Percentiles rank a stretch among this genome's conserved stretches.
phyloP scores from a whole-genome alignment of 2,329 filamentous ascomycete species.

The Sporothrix pseudoabietina region DNA sequence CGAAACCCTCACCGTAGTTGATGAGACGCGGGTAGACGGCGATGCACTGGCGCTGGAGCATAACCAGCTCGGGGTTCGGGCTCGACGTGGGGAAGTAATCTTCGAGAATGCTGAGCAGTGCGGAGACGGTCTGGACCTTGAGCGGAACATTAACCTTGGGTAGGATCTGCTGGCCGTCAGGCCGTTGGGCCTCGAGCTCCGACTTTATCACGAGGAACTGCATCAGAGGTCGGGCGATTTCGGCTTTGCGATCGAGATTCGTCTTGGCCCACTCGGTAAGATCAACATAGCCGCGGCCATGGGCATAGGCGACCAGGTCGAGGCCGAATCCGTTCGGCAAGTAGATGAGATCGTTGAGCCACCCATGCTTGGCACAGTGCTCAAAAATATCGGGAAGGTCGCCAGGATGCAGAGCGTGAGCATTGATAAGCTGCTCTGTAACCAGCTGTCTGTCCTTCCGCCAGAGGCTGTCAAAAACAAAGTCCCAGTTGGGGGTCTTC shows the following conservation, averaged over 20 bases:
- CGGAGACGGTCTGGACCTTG: slow-evolving; percentile 81
- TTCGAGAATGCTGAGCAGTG: slow-evolving; percentile 76
- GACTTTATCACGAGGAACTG: slow-evolving; percentile 86
- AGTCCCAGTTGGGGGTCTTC: slow-evolving; percentile 75
- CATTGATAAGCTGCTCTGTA: slow-evolving; percentile 73
- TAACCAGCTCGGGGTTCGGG: slow-evolving; percentile 69
- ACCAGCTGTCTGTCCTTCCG: slow-evolving; percentile 88
- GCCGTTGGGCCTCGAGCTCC: slow-evolving; percentile 76
- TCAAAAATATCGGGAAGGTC: slow-evolving; percentile 72
- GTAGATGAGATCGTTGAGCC: slow-evolving; percentile 79
- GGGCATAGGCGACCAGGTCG: slow-evolving; percentile 82
- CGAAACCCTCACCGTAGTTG: slow-evolving; percentile 91
- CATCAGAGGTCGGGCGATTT: slow-evolving; percentile 70
- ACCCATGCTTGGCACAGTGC: slow-evolving; percentile 77
- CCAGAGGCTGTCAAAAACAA: slow-evolving; percentile 91
- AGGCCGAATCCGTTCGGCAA: slow-evolving; percentile 82
- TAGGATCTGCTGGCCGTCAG: slow-evolving; percentile 47
- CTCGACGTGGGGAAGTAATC: slow-evolving; percentile 62
- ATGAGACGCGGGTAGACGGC: slow-evolving; percentile 91
- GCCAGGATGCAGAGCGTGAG: slow-evolving; percentile 69
- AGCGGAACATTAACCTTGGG: slow-evolving; percentile 70
- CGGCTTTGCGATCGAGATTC: slow-evolving; percentile 65
- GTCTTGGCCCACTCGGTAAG: slow-evolving; percentile 77
- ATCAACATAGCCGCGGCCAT: slow-evolving; percentile 78
- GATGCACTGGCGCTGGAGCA: slow-evolving; percentile 83